Evolutionary conservation across 345 rosid species (phyloP).

Genomic region (Sonneratia caseolaris): DNA sequence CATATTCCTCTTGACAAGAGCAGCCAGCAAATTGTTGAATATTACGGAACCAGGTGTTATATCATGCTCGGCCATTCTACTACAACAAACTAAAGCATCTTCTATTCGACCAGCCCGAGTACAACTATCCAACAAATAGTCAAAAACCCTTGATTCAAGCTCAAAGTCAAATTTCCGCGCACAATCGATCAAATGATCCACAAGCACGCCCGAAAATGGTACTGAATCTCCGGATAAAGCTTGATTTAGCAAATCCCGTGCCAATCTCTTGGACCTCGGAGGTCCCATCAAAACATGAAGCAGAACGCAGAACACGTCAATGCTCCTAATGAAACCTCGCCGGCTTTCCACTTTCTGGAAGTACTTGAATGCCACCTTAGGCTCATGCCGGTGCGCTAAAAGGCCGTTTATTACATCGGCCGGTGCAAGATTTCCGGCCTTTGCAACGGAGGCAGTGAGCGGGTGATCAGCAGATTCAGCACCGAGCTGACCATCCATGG

Average conservation of each 20-base stretch:
- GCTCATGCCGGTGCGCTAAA: slow-evolving; percentile 27
- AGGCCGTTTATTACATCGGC: slow-evolving; percentile 32
- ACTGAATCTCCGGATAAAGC: slow-evolving; percentile 27
- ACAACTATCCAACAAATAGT: slow-evolving; percentile 54
- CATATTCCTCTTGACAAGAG: slow-evolving; percentile 34
- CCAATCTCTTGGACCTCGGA: slow-evolving; percentile 21
- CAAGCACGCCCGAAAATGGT: slow-evolving; percentile 22
- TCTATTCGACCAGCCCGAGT: slow-evolving; percentile 24
- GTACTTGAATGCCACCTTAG: slow-evolving; percentile 37
- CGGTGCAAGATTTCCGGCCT: slow-evolving; percentile 10
- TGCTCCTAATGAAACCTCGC: slow-evolving; percentile 25
- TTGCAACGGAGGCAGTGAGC: background rate
- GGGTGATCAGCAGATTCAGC: slow-evolving; percentile 5
- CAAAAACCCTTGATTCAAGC: slow-evolving; percentile 32
- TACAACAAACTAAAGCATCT: slow-evolving; percentile 32
- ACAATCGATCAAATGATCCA: slow-evolving; percentile 32
- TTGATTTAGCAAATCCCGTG: slow-evolving; percentile 28
- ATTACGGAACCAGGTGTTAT: slow-evolving; percentile 22
- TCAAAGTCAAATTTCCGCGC: slow-evolving; percentile 33
- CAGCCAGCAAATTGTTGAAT: slow-evolving; percentile 33
- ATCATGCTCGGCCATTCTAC: slow-evolving; percentile 34
- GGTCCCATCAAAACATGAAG: slow-evolving; percentile 45
- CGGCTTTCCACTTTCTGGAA: slow-evolving; percentile 21
- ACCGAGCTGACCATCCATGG: slow-evolving; percentile 3
- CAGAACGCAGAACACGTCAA: slow-evolving; percentile 38